Percentiles rank a stretch among this genome's conserved stretches.
These are phyloP conservation scores for Xylaria sp. DNA, from an alignment of 2,329 filamentous ascomycete species.

Conservation along the genomic window DNA sequence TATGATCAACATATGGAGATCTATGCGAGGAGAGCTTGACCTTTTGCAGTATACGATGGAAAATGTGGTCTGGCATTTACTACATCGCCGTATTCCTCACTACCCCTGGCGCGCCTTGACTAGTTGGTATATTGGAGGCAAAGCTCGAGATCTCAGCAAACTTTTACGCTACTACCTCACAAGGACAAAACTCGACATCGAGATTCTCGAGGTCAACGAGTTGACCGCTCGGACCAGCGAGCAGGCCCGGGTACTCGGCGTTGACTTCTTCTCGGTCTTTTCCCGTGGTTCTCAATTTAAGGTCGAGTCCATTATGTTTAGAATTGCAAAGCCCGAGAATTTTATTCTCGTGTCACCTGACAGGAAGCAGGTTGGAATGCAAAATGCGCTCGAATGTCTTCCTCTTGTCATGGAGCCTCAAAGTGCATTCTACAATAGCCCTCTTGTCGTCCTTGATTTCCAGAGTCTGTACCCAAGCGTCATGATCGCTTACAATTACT, in stretches of 20 bases:
- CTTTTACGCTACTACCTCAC: conserved; percentile 81
- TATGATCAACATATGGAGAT: conserved; percentile 97
- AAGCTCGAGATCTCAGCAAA: conserved; percentile 75
- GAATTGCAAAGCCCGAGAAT: conserved; percentile 97
- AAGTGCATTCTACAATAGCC: conserved; percentile 92
- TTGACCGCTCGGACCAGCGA: conserved; percentile 90
- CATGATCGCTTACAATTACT: conserved; percentile 99
- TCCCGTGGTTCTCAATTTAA: conserved; percentile 97
- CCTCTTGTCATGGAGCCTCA: conserved; percentile 98
- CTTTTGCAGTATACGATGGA: conserved; percentile 96
- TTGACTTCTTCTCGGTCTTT: conserved; percentile 98
- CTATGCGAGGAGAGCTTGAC: conserved; percentile 93
- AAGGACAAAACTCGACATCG: conserved; percentile 83
- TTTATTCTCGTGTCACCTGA: conserved; percentile 91
- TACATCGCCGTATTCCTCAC: conserved; percentile 89
- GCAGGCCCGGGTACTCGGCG: conserved; percentile 89
- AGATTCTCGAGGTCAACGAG: conserved; percentile 91
- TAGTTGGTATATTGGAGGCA: conserved; percentile 79
- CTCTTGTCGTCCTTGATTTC: conserved; percentile 91
- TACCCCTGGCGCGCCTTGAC: conserved; percentile 85
- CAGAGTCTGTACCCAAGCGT: conserved; percentile 96
- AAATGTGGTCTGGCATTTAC: conserved; percentile 90
- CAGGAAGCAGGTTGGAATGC: conserved; percentile 88
- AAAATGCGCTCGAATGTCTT: conserved; percentile 94
- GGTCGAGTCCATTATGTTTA: conserved; percentile 98